Conservation (phyloP, 2,329 filamentous ascomycete species). For the Geosmithia morbida region DNA sequence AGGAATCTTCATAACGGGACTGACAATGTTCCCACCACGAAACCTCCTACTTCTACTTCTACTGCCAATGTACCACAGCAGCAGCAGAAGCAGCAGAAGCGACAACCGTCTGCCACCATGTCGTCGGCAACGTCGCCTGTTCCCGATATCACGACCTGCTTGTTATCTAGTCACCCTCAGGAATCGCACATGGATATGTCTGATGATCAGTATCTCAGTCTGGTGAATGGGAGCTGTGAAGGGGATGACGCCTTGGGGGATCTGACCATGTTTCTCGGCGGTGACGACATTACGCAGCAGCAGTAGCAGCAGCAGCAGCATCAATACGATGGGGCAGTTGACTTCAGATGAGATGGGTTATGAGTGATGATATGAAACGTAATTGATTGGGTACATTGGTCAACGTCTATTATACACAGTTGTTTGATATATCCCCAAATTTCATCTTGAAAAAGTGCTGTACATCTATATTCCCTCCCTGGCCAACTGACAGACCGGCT, state of each 20-base stretch:
- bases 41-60: background rate
- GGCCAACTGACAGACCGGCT: background rate
- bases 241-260: conserved; percentile 19
- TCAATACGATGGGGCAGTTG: background rate
- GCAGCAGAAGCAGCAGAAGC: background rate
- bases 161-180: conserved; percentile 4
- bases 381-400: background rate
- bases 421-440: background rate
- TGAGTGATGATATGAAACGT: no score
- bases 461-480: background rate
- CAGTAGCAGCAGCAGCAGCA: no score
- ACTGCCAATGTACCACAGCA: background rate
- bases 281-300: background rate
- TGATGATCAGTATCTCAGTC: conserved; percentile 19
- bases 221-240: conserved; percentile 19
- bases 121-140: background rate
- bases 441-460: background rate
- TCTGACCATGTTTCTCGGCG: conserved; percentile 14
- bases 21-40: conserved; percentile 1
- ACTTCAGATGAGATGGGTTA: no score
- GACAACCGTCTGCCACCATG: background rate
- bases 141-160: background rate
- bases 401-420: background rate
- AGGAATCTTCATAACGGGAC: conserved; percentile 14
- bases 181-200: conserved; percentile 11